These are phyloP conservation scores for Rosellinia necatrix DNA, from an alignment of 2,329 filamentous ascomycete genomes.

Conservation along the genomic window DNA sequence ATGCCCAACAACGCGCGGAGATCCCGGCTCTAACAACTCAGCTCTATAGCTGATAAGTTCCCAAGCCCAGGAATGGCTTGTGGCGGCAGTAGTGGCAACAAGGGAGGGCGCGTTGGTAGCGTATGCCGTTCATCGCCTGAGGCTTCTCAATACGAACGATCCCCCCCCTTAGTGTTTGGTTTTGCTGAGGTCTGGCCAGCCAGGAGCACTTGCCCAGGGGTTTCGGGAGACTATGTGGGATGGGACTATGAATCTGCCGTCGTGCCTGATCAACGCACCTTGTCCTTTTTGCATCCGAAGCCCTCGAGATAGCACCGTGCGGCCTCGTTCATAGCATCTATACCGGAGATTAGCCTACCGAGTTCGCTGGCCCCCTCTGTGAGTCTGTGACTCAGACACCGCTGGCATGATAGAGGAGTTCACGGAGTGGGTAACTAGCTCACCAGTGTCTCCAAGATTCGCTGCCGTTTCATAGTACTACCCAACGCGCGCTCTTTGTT, in stretches of 20 bases:
- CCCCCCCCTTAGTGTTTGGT: slow-evolving; percentile 6
- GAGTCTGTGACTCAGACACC: slow-evolving; percentile 27
- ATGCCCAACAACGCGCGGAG: slow-evolving; percentile 44
- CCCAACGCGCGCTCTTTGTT: slow-evolving; percentile 32
- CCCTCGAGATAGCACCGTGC: slow-evolving; percentile 96
- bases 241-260: slow-evolving; percentile 25
- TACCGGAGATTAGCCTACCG: slow-evolving; percentile 30
- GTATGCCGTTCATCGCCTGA: slow-evolving; percentile 19
- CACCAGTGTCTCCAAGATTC: slow-evolving; percentile 87
- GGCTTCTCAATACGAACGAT: slow-evolving; percentile 19
- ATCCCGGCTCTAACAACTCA: slow-evolving; percentile 31
- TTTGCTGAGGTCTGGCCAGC: slow-evolving; percentile 18
- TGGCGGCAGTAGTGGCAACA: slow-evolving; percentile 20
- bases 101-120: slow-evolving; percentile 28
- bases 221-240: slow-evolving; percentile 35
- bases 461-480: slow-evolving; percentile 98
- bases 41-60: slow-evolving; percentile 21
- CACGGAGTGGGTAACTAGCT: slow-evolving; percentile 38
- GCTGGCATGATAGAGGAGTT: slow-evolving; percentile 18
- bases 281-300: slow-evolving; percentile 98
- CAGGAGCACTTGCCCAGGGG: slow-evolving; percentile 18
- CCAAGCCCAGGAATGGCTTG: slow-evolving; percentile 12
- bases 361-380: slow-evolving; percentile 32
- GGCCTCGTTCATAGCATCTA: slow-evolving; percentile 95
- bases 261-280: slow-evolving; percentile 67